Conservation (phyloP, 192 early-diverging fungal species). For the Gonapodya prolifera region DNA sequence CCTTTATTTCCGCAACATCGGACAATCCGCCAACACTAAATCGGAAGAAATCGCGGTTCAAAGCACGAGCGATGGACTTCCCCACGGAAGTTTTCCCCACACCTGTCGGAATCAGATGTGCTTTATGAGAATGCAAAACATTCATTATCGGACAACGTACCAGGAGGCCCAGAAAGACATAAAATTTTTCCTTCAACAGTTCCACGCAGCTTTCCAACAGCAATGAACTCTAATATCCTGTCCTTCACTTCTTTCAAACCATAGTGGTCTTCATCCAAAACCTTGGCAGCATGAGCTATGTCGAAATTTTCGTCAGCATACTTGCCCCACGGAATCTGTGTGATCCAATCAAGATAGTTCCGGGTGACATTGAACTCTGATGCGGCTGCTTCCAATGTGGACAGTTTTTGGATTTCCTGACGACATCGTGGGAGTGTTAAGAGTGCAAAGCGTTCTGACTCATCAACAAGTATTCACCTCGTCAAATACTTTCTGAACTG, state of each 20-base stretch:
- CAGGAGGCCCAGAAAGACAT: constrained; percentile 96
- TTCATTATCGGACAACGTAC: constrained; percentile 13
- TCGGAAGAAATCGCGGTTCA: constrained; percentile 88
- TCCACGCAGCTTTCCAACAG: constrained; percentile 88
- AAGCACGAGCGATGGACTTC: constrained; percentile 89
- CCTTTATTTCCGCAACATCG: constrained; percentile 99
- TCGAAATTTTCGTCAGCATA: constrained; percentile 85
- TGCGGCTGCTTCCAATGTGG: constrained; percentile 84
- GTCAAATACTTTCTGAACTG: constrained; percentile 92
- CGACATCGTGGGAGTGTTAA: constrained; percentile 6
- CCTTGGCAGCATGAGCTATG: constrained; percentile 65
- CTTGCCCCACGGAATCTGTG: constrained; percentile 93
- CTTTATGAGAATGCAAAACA: neutral
- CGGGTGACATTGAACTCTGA: constrained; percentile 98
- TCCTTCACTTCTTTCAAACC: constrained; percentile 99
- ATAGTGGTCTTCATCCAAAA: constrained; percentile 98
- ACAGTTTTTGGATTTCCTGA: constrained; percentile 81
- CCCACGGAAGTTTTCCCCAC: constrained; percentile 98
- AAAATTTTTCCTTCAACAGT: constrained; percentile 98
- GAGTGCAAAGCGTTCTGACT: neutral
- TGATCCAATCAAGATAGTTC: constrained; percentile 98
- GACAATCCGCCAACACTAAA: constrained; percentile 96
- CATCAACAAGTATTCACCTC: constrained; percentile 38
- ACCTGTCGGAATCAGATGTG: constrained; percentile 16
- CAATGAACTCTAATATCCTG: constrained; percentile 97